Evolutionary conservation across 2,329 filamentous ascomycete species (phyloP), one percentile per base, ranked within the genome.

Genomic region (Penicillium sp.): DNA sequence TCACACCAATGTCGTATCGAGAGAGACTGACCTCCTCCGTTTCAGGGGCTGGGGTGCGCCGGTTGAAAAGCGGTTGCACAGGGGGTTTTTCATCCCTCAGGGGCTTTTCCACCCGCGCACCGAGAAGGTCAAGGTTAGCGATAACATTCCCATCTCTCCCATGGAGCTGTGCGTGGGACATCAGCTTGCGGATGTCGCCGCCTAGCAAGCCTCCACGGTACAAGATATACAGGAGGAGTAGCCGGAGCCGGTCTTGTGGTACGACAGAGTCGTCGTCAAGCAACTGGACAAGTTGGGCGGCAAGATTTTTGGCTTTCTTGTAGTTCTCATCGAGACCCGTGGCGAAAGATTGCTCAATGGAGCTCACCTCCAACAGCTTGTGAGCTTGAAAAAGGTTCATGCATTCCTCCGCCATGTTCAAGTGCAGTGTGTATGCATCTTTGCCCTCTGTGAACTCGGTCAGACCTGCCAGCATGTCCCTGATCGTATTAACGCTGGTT

Each of bases 371-470:
- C 6, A 86, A 79, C 6, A 98, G 76, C 63, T 95, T 95, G 65
- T 85, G 81, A 42, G 82, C 75, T 64, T 95, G 84, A 60, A 98
- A 98, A 29, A 87, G 81, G 58, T 89, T 89, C 90, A 97, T 97
- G 66, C 89, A 95, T 65, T 95, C 89, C 65, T 96, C 87, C 1
- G 93, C 93, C 91, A 98, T 97, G 57, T 84, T 91, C 34, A 98
- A 76, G 69, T 98, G 93, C 44, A 98, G 74, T 0, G 90, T 93
- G 68, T 97, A 98, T 1, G 88, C 85, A 64, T 95, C 89, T 68
- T 97, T 96, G 77, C 93, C 88, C 68, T 94, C 86, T 62, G 95
- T 88, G 62, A 96, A 98, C 63, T 97, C 88, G 10, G 90, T 89
- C 49, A 98, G 73, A 7, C 90, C 91, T 11, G 89, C 93, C 72